Evolutionary conservation across 108 stramenopile species (phyloP).

Genomic region (Pseudonitzschia multistriata): DNA sequence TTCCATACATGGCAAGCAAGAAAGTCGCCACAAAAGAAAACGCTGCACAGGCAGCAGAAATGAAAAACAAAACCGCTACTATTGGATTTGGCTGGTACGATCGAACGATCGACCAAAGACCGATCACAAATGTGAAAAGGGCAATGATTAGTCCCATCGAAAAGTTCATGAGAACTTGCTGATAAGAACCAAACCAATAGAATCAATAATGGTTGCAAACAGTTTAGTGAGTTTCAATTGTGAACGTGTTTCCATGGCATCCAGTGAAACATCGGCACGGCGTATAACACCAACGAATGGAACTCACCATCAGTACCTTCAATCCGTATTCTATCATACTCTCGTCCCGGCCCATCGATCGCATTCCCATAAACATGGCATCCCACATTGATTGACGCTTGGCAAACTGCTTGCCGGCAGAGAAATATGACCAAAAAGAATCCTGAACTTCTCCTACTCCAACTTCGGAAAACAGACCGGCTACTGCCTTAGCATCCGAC

Average conservation of each 20-base stretch:
- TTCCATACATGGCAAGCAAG: conserved; percentile 73
- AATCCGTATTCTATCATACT: conserved; percentile 69
- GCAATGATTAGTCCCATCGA: conserved; percentile 83
- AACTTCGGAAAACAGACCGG: conserved; percentile 80
- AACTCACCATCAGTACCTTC: conserved; percentile 32
- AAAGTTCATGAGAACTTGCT: conserved; percentile 82
- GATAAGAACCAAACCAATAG: conserved; percentile 8
- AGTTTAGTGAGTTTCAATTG: background rate
- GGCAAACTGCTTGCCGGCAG: conserved; percentile 79
- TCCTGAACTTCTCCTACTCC: conserved; percentile 85
- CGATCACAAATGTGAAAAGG: conserved; percentile 72
- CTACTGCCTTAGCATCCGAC: conserved; percentile 81
- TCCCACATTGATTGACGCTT: conserved; percentile 90
- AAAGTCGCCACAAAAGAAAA: conserved; percentile 85
- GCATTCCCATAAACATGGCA: conserved; percentile 83
- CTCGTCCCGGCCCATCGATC: conserved; percentile 72
- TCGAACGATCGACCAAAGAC: conserved; percentile 74
- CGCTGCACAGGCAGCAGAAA: conserved; percentile 67
- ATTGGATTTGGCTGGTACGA: conserved; percentile 82
- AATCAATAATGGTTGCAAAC: conserved; percentile 26
- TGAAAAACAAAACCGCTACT: conserved; percentile 72
- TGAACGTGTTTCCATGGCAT: background rate
- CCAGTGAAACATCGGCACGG: background rate
- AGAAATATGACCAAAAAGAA: conserved; percentile 84
- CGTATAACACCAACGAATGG: background rate